Evolutionary conservation across 139 green algal species (phyloP).

Genomic region (Gonium pectorale): DNA sequence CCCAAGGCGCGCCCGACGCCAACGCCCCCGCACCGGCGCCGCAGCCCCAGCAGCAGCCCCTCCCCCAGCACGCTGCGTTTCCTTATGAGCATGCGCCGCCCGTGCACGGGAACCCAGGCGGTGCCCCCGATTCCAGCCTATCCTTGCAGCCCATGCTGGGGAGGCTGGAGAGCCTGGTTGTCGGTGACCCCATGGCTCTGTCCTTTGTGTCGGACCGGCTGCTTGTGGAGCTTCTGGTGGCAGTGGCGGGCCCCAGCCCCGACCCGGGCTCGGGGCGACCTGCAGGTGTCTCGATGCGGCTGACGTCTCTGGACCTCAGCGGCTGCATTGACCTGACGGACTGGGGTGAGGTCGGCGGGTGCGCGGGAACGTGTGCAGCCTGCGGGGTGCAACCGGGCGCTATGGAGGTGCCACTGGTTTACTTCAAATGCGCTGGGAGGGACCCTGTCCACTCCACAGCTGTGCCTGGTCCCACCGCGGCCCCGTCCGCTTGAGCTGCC

Average conservation of each 20-base stretch:
- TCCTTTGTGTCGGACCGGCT: constrained; percentile 23
- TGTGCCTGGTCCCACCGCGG: not conserved
- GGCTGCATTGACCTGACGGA: constrained; percentile 44
- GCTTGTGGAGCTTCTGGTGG: constrained; percentile 10
- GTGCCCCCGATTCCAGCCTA: not conserved
- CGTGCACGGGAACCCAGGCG: not conserved
- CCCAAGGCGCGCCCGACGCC: not conserved
- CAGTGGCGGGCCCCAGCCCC: not conserved
- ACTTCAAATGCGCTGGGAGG: not conserved
- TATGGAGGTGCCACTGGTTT: not conserved
- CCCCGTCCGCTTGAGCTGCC: not conserved
- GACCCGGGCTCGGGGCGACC: not conserved
- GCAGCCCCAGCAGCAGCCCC: not conserved
- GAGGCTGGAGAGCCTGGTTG: constrained; percentile 8
- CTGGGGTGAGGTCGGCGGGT: not conserved
- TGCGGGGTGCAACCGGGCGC: not conserved
- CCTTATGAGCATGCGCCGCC: too few species aligned
- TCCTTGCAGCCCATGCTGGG: not conserved
- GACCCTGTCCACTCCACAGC: not conserved
- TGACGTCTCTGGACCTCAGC: constrained; percentile 26
- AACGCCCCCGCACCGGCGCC: not conserved
- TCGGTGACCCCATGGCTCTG: constrained; percentile 32
- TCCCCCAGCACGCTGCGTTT: too few species aligned
- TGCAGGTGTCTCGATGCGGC: not conserved
- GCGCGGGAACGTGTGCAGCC: not conserved